Evolutionary conservation across 1,284 basidiomycete genomes (phyloP), one percentile per base, ranked within the genome.

Genomic region (Rhodotorula sp.): DNA sequence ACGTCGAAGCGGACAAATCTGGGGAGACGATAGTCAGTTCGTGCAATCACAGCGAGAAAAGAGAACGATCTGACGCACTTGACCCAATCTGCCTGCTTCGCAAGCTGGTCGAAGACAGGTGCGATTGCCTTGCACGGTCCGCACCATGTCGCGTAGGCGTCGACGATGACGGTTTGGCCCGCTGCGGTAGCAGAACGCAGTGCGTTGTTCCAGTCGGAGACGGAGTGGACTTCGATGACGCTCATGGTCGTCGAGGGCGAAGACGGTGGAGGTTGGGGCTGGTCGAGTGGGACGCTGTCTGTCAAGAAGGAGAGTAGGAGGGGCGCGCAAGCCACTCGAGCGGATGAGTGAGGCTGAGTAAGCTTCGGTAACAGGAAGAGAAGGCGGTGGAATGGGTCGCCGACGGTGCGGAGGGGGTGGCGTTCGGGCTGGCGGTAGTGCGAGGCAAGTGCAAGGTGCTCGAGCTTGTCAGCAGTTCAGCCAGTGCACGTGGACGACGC

Each of bases 1-100:
- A 77, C 76, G 53, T 77, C 76, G 56, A 77, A 73, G 2, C 75
- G 67, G n/a, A 77, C 51, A 56, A 77, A 77, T 13, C 53, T 60
- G 47, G 20, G 39, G 13, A 19, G 24, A 34, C 0, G 59, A 57
- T n/a, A n/a, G n/a, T n/a, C n/a, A n/a, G n/a, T n/a, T n/a, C n/a
- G n/a, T n/a, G n/a, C n/a, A n/a, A n/a, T n/a, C n/a, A n/a, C n/a
- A n/a, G n/a, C n/a, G n/a, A n/a, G n/a, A n/a, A n/a, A n/a, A n/a
- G n/a, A n/a, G n/a, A 55, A 67, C 6, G 11, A 69, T 63, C 20
- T 8, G 24, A 19, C 62, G 13, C 11, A 60, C 58, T n/a, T 19
- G 56, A 66, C 63, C 63, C 57, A 64, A 30, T 49, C 30, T 11
- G 29, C 46, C n/a, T 47, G 29, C 46, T 57, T 46, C 1, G 62